Evolutionary conservation across 139 green algal genomes (phyloP).

Genomic region (Coelastrella sp.): DNA sequence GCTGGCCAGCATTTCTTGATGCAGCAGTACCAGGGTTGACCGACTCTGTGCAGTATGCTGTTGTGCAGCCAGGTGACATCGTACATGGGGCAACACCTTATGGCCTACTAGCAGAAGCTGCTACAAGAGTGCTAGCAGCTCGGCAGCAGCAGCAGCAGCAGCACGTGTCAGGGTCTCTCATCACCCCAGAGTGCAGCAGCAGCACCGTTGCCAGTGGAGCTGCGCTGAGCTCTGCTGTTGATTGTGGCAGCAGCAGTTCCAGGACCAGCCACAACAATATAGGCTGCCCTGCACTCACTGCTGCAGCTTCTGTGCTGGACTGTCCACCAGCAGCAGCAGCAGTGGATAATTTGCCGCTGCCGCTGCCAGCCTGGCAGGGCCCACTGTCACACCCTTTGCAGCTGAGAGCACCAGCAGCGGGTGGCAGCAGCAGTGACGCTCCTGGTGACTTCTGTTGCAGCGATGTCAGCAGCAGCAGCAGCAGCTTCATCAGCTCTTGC

Average conservation of each 20-base stretch:
- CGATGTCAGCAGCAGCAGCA: too few species aligned
- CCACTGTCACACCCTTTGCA: not conserved
- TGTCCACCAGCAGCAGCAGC: not conserved
- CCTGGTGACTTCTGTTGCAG: too few species aligned
- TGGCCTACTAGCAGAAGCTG: not conserved
- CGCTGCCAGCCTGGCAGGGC: not conserved
- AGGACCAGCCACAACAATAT: not conserved
- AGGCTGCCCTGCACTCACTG: not conserved
- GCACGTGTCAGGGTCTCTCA: not conserved
- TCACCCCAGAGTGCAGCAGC: not conserved
- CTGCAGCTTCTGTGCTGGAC: not conserved
- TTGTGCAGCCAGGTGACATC: not conserved
- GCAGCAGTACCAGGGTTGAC: not conserved
- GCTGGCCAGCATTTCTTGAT: not conserved
- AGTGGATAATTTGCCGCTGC: not conserved
- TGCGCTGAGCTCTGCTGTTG: not conserved
- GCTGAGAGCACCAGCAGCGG: not conserved
- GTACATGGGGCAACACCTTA: not conserved
- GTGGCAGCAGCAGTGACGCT: not conserved
- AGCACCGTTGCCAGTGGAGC: not conserved
- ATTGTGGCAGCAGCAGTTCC: not conserved
- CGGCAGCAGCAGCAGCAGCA: not conserved
- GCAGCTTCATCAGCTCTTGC: too few species aligned
- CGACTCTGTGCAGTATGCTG: not conserved
- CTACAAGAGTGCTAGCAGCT: not conserved